phyloP scores from a whole-genome alignment of 495 filamentous ascomycete species.

The Penicillium steckii region DNA sequence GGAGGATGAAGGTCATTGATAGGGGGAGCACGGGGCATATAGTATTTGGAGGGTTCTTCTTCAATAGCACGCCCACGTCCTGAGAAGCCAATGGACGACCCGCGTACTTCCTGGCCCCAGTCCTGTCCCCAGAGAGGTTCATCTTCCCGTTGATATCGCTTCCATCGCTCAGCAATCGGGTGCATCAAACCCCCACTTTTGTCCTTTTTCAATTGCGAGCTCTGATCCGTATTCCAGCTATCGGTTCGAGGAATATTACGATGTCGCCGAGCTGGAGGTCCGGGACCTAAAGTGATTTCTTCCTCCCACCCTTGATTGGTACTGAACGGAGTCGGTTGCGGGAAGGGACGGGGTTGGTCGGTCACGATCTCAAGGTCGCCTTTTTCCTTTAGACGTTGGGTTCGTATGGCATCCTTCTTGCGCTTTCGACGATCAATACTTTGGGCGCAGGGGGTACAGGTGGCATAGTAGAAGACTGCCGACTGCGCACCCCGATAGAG shows the following conservation, averaged over 20 bases:
- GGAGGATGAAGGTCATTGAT: conserved; percentile 87
- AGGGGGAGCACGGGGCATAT: conserved; percentile 67
- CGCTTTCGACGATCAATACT: conserved; percentile 61
- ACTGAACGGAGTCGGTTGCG: conserved; percentile 75
- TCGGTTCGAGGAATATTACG: conserved; percentile 46
- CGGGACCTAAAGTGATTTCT: conserved; percentile 78
- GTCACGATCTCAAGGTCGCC: conserved; percentile 44
- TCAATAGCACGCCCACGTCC: conserved; percentile 43
- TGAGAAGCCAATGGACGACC: conserved; percentile 53
- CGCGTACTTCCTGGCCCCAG: conserved; percentile 60
- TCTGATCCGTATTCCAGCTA: conserved; percentile 46
- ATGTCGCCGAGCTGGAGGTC: conserved; percentile 58
- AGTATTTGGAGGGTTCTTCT: conserved; percentile 55
- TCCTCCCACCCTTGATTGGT: conserved; percentile 86
- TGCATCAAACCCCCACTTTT: conserved; percentile 31
- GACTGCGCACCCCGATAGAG: conserved; percentile 66
- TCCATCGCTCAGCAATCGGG: conserved; percentile 60
- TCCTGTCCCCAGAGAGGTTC: conserved; percentile 74
- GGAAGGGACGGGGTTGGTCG: conserved; percentile 69
- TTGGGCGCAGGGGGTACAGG: conserved; percentile 77
- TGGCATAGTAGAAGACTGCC: conserved; percentile 80
- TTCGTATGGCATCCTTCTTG: conserved; percentile 61
- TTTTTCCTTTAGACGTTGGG: conserved; percentile 58
- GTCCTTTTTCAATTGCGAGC: conserved; percentile 28
- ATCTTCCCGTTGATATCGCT: conserved; percentile 81